These are phyloP conservation scores for Oryza glaberrima DNA, from an alignment of 176 grass and related monocot species.

Conservation along the genomic window DNA sequence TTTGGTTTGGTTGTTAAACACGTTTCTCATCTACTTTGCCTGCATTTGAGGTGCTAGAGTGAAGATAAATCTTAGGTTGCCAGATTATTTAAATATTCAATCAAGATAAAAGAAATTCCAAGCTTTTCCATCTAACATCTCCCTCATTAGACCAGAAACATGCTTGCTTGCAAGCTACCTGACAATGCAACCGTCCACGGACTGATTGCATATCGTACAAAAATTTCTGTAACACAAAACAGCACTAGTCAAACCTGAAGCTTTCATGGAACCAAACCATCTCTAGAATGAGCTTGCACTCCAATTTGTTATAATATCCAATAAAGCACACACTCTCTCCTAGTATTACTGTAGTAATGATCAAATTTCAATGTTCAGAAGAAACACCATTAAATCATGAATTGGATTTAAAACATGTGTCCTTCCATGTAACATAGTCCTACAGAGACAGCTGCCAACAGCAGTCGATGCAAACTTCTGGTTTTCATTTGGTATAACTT, in stretches of 20 bases:
- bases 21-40: constrained; percentile 48
- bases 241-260: constrained; percentile 35
- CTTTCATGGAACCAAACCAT: not conserved
- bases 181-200: constrained; percentile 5
- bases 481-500: not conserved
- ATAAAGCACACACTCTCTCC: not conserved
- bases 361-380: not conserved
- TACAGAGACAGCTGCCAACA: not conserved
- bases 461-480: not conserved
- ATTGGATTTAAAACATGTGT: not conserved
- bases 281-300: not conserved
- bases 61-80: constrained; percentile 37
- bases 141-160: constrained; percentile 2
- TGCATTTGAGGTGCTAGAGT: not conserved
- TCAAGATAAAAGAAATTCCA: constrained; percentile 25
- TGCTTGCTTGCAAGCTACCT: constrained; percentile 50
- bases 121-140: constrained; percentile 42
- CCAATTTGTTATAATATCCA: not conserved
- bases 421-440: not conserved
- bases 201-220: not conserved
- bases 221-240: not conserved
- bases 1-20: constrained; percentile 35
- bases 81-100: constrained; percentile 38
- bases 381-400: not conserved
- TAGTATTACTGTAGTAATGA: not conserved